These are phyloP conservation scores for Myotisia sp. DNA, from an alignment of 2,329 filamentous ascomycete species.

Conservation along the genomic window DNA sequence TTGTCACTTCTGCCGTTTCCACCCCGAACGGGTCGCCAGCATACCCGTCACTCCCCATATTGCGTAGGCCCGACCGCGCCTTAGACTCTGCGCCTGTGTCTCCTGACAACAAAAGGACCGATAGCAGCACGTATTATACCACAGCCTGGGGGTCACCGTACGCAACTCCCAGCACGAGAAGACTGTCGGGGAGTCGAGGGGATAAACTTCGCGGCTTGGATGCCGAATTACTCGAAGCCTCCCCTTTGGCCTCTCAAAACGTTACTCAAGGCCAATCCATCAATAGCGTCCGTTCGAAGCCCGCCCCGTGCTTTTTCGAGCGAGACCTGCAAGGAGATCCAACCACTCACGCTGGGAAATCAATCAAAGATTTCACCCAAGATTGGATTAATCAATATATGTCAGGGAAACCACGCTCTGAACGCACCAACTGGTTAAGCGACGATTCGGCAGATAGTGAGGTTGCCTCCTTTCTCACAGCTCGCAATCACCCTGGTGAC, in stretches of 20 bases:
- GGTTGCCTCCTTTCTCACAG: conserved; percentile 47
- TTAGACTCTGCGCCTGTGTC: conserved; percentile 28
- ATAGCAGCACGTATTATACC: conserved; percentile 47
- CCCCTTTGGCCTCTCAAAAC: conserved; percentile 21
- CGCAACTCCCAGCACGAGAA: conserved; percentile 43
- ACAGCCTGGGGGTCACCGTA: conserved; percentile 91
- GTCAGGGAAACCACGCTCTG: conserved; percentile 52
- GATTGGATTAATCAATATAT: conserved; percentile 79
- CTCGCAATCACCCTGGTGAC: conserved; percentile 28
- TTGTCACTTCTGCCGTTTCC: conserved; percentile 13
- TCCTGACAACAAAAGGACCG: conserved; percentile 29
- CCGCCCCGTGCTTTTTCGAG: conserved; percentile 16
- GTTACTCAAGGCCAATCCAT: conserved; percentile 7
- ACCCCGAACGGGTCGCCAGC: conserved; percentile 2
- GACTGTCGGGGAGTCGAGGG: conserved; percentile 25
- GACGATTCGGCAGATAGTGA: conserved; percentile 61
- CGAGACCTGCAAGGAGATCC: conserved; percentile 13
- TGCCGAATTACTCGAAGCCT: conserved; percentile 21
- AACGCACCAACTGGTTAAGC: conserved; percentile 70
- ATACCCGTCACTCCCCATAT: conserved; percentile 8
- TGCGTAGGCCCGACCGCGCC: conserved; percentile 20
- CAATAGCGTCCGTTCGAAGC: conserved; percentile 7
- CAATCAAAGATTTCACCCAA: conserved; percentile 51
- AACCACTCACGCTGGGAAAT: conserved; percentile 18
- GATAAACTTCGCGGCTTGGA: conserved; percentile 34